Evolutionary conservation across 164 flowering plant species (phyloP), one percentile per base, ranked within the genome.

Genomic region (Litsea cubeba): DNA sequence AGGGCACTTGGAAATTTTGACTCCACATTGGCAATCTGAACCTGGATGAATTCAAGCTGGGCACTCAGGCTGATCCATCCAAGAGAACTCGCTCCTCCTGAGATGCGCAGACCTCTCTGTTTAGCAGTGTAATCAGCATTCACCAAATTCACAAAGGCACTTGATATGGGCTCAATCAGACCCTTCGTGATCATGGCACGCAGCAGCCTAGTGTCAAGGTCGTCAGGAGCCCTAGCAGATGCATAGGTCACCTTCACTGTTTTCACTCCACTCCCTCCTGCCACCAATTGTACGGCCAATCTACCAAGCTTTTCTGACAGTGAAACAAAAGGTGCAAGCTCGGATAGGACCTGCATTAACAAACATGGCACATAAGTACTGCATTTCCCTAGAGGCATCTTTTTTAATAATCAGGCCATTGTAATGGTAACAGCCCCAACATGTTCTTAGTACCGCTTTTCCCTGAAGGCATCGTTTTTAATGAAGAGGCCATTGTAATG

Each of bases 71-170:
- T 17, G 92, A 81, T 10, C 83, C 80, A 50, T 89, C 92, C 18
- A 83, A 65, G 7, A 82, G 58, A 2, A 86, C 77, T 7, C 87
- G 69, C 73, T 92, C 95, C 80, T 92, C 95, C n/a, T n/a, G 86
- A 81, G 54, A 92, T 85, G 20, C 88, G 77, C 8, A 90, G 80
- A 50, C 95, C 95, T 64, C 85, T 86, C 75, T 89, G 88, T 73
- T 92, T 89, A 68, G 97, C 95, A 10, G 82, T 84, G 82, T 84
- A 90, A 77, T 92, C 97, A 1, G 97, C 95, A 81, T 90, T 92
- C 24, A 92, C 95, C 49, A 90, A 79, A 84, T 90, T 92, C 65
- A 90, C 71, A 71, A 81, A 78, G 23, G 80, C 70, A 50, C 80
- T 77, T 40, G 97, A 92, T 54, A 92, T 85, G 0, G 95, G 95